Conservation (phyloP, 805 yeast species). For the Candida endomychidarum region DNA sequence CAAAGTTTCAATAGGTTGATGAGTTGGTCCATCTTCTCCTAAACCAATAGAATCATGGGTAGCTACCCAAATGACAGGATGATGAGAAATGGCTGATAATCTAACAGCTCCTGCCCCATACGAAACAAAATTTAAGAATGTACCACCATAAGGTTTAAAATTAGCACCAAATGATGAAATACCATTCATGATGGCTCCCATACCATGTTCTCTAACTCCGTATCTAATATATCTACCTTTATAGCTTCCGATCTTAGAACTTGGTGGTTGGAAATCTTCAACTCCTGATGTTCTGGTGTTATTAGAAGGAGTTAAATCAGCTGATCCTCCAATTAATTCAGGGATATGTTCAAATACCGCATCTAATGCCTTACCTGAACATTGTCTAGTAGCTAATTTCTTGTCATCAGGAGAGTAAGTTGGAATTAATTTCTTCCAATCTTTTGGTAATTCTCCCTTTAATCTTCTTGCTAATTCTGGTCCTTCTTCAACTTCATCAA, state of each 20-base stretch:
- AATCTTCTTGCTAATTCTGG: constrained; percentile 80
- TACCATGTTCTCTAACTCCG: constrained; percentile 99
- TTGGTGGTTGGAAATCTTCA: constrained; percentile 88
- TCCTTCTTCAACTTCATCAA: constrained; percentile 62
- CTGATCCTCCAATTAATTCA: constrained; percentile 95
- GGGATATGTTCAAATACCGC: constrained; percentile 66
- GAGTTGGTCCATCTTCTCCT: constrained; percentile 94
- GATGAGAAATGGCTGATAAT: constrained; percentile 79
- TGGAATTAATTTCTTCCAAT: constrained; percentile 80
- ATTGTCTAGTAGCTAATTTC: constrained; percentile 91
- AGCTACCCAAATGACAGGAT: constrained; percentile 83
- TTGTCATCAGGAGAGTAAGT: constrained; percentile 71
- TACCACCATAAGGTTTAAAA: constrained; percentile 91
- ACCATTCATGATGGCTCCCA: constrained; percentile 99
- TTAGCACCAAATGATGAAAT: constrained; percentile 86
- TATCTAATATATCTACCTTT: constrained; percentile 92
- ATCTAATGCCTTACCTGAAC: constrained; percentile 77
- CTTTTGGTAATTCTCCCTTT: constrained; percentile 71
- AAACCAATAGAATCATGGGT: constrained; percentile 88
- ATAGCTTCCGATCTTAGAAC: constrained; percentile 78
- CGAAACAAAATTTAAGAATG: constrained; percentile 89
- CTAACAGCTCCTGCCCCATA: constrained; percentile 87
- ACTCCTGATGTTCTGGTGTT: constrained; percentile 84
- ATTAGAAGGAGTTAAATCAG: constrained; percentile 96
- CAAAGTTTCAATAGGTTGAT: constrained; percentile 86